Percentiles rank a stretch among this genome's conserved stretches.
Conservation (phyloP, 2,329 filamentous ascomycete genomes). For the Fusarium hainanense region DNA sequence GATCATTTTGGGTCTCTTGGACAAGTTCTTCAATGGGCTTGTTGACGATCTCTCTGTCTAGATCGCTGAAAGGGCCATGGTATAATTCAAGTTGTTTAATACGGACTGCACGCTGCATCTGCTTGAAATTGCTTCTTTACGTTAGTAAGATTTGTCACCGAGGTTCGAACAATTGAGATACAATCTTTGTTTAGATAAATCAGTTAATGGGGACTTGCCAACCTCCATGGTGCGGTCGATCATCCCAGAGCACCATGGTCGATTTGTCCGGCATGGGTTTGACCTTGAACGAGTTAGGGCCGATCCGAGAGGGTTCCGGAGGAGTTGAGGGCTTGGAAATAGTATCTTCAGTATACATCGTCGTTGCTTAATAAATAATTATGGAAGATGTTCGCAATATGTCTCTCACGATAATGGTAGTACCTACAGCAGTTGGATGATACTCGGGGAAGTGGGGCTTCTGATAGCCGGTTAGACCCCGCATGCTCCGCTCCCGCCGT, state of each 20-base stretch:
- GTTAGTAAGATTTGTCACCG: not conserved
- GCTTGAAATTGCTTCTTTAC: constrained; percentile 76
- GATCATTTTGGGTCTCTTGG: constrained; percentile 77
- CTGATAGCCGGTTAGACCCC: constrained; percentile 36
- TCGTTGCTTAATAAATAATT: not conserved
- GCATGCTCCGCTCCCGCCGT: constrained; percentile 26
- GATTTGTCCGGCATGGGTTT: not conserved
- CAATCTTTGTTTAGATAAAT: not conserved
- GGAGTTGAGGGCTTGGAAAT: not conserved
- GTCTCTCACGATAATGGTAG: constrained; percentile 10
- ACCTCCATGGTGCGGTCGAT: constrained; percentile 76
- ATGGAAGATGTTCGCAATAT: constrained; percentile 2
- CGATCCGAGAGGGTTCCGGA: not conserved
- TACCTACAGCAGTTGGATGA: not conserved
- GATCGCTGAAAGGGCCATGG: constrained; percentile 69
- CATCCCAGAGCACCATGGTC: constrained; percentile 61
- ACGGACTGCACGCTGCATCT: constrained; percentile 76
- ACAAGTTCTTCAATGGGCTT: constrained; percentile 84
- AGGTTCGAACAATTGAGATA: not conserved
- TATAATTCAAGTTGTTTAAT: constrained; percentile 76
- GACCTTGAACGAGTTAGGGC: not conserved
- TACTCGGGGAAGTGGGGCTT: constrained; percentile 27
- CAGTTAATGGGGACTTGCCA: constrained; percentile 62
- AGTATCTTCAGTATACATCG: not conserved
- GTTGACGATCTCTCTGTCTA: constrained; percentile 75